phyloP scores from a whole-genome alignment of 345 rosid genomes.

The Gossypium bickii region DNA sequence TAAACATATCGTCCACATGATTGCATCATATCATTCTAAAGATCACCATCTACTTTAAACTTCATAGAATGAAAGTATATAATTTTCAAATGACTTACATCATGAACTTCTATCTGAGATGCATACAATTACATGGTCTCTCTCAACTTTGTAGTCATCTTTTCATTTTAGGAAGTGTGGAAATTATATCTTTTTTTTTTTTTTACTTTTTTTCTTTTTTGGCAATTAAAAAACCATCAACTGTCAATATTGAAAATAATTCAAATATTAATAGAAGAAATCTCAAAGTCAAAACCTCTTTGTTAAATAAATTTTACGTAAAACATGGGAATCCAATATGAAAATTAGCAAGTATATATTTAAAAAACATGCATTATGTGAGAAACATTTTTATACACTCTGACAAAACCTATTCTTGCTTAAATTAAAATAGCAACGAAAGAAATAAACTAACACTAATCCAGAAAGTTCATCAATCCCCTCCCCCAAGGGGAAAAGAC shows the following conservation, averaged over 20 bases:
- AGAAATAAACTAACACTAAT: neutral
- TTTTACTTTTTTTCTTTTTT: neutral
- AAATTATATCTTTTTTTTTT: neutral
- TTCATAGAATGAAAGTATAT: neutral
- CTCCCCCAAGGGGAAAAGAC: neutral
- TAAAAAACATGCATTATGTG: neutral
- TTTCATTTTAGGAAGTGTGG: neutral
- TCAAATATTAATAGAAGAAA: neutral
- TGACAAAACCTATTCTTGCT: neutral
- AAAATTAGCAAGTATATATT: neutral
- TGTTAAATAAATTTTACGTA: neutral
- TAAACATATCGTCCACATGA: neutral
- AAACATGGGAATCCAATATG: neutral
- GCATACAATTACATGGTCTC: neutral
- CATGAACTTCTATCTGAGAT: neutral
- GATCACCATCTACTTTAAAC: neutral
- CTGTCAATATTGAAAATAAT: neutral
- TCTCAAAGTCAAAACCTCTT: neutral
- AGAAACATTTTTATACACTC: neutral
- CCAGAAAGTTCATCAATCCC: slow-evolving; percentile 1
- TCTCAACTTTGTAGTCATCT: neutral
- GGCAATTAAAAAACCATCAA: neutral
- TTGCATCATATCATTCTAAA: neutral
- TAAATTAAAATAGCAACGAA: neutral
- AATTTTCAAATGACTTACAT: neutral